Evolutionary conservation across 2,329 filamentous ascomycete species (phyloP).

Genomic region (Aspergillus piperis): DNA sequence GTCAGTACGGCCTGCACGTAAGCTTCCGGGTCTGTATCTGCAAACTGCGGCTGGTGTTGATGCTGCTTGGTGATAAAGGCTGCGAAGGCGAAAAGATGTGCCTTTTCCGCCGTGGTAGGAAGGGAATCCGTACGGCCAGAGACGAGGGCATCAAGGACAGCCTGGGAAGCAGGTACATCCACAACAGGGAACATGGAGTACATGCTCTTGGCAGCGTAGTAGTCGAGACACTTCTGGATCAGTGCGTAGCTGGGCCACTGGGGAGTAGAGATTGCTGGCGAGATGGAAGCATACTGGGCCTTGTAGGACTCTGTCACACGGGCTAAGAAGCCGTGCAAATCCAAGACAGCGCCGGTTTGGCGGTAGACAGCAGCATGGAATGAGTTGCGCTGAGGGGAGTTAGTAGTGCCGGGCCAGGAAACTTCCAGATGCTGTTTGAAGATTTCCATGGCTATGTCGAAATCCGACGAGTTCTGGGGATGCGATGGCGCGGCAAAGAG

Average conservation of each 20-base stretch:
- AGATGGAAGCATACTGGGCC: conserved; percentile 6
- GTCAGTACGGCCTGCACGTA: conserved; percentile 25
- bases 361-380: conserved; percentile 18
- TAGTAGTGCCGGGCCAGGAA: conserved; percentile 14
- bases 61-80: conserved; percentile 28
- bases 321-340: conserved; percentile 20
- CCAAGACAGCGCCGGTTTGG: conserved; percentile 16
- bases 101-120: conserved; percentile 14
- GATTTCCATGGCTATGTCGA: conserved; percentile 8
- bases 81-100: conserved; percentile 26
- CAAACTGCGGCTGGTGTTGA: conserved; percentile 24
- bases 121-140: conserved; percentile 7
- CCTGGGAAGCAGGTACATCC: conserved; percentile 18
- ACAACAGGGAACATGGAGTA: conserved; percentile 30
- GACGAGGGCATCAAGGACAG: conserved; percentile 19
- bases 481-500: background rate
- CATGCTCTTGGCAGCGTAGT: conserved; percentile 21
- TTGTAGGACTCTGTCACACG: conserved; percentile 13
- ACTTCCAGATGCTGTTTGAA: conserved; percentile 24
- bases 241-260: background rate
- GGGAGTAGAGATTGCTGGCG: background rate
- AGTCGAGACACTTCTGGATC: conserved; percentile 15
- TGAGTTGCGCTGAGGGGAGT: background rate
- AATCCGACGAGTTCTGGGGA: background rate
- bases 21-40: conserved; percentile 21